These are phyloP conservation scores for Suhomyces yuchorum DNA, from an alignment of 1,139 yeast genomes.

Conservation along the genomic window DNA sequence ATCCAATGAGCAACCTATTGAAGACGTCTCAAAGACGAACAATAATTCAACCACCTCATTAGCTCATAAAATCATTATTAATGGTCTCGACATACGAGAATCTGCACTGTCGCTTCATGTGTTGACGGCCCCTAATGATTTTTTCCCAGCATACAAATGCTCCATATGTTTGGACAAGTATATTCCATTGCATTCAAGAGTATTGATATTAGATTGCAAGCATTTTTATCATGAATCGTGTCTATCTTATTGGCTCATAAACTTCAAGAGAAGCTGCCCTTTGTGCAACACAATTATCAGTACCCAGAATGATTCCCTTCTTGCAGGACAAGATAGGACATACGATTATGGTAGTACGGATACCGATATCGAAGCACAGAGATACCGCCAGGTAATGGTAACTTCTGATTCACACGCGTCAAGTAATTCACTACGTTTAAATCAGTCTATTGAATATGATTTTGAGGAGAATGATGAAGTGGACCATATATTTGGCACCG, in stretches of 20 bases:
- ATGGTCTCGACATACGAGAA: conserved; percentile 35
- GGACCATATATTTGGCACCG: conserved; percentile 8
- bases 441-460: not conserved
- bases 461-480: not conserved
- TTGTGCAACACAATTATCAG: conserved; percentile 36
- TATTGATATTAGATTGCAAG: conserved; percentile 46
- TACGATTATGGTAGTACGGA: conserved; percentile 11
- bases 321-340: conserved; percentile 24
- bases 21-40: conserved; percentile 16
- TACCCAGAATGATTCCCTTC: conserved; percentile 12
- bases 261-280: conserved; percentile 48
- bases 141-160: conserved; percentile 45
- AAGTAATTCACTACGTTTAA: not conserved
- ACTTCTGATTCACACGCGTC: not conserved
- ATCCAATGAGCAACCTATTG: conserved; percentile 4
- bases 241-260: conserved; percentile 49
- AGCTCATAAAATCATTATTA: conserved; percentile 27
- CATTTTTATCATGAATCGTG: conserved; percentile 50
- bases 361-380: conserved; percentile 13
- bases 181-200: conserved; percentile 39
- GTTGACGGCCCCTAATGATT: conserved; percentile 38
- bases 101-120: conserved; percentile 24
- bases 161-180: conserved; percentile 49
- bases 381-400: not conserved
- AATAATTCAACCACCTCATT: conserved; percentile 25